A percentile compares a stretch with the other conserved stretches of the same genome.
Evolutionary conservation across 495 filamentous ascomycete genomes (phyloP).

Genomic region (Annulohypoxylon moriforme): DNA sequence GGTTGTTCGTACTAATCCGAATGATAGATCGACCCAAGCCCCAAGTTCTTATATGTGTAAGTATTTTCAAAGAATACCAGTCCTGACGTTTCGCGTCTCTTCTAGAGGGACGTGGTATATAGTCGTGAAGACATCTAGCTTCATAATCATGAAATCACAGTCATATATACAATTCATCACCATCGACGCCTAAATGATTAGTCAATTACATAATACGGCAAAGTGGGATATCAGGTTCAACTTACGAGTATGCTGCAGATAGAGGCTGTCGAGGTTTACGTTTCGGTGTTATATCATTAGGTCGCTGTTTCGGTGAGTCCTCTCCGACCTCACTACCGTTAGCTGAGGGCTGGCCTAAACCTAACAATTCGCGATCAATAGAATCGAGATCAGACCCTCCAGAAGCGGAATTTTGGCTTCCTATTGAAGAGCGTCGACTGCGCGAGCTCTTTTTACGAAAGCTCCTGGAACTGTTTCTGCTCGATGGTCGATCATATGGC

Average conservation of each 20-base stretch:
- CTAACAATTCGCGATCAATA: constrained; percentile 42
- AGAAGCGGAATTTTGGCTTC: constrained; percentile 23
- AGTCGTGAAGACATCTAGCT: not conserved
- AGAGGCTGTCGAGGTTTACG: constrained; percentile 52
- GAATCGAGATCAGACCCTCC: constrained; percentile 41
- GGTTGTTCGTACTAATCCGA: not conserved
- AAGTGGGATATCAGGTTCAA: not conserved
- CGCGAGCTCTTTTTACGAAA: constrained; percentile 27
- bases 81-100: not conserved
- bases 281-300: constrained; percentile 34
- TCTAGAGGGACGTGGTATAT: not conserved
- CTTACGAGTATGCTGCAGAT: constrained; percentile 57
- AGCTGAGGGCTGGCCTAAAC: constrained; percentile 28
- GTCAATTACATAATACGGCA: constrained; percentile 17
- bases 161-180: constrained; percentile 24
- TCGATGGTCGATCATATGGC: constrained; percentile 24
- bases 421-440: constrained; percentile 43
- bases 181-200: constrained; percentile 44
- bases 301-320: constrained; percentile 37
- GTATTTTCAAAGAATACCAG: not conserved
- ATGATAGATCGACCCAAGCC: not conserved
- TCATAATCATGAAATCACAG: not conserved
- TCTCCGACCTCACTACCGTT: constrained; percentile 29
- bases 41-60: not conserved
- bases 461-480: constrained; percentile 27